Percentiles rank a stretch among this genome's conserved stretches.
phyloP scores from a whole-genome alignment of 352 stramenopile genomes.

The Pythium apleroticum region DNA sequence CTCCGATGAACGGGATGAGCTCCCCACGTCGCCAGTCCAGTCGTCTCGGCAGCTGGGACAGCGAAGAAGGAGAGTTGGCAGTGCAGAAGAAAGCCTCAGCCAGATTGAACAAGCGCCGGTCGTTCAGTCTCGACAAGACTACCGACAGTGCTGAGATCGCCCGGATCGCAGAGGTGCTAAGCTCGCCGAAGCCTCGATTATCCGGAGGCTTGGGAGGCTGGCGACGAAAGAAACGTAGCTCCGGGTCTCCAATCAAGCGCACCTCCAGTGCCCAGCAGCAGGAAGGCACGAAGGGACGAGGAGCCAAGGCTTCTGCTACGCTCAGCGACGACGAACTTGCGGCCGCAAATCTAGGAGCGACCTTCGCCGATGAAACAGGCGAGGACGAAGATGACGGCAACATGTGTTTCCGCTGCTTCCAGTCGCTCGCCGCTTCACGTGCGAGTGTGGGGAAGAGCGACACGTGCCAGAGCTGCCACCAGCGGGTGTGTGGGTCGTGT shows the following conservation, averaged over 20 bases:
- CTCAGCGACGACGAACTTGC: constrained; percentile 20
- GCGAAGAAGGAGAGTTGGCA: constrained; percentile 19
- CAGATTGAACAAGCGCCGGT: constrained; percentile 19
- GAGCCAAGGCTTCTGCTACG: not conserved
- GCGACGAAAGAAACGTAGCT: constrained; percentile 17
- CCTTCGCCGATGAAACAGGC: constrained; percentile 23
- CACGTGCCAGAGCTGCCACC: constrained; percentile 56
- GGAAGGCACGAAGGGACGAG: not conserved
- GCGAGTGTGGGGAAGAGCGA: not conserved
- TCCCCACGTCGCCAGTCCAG: constrained; percentile 18
- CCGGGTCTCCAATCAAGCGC: constrained; percentile 1
- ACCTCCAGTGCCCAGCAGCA: not conserved
- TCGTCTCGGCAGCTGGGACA: constrained; percentile 22
- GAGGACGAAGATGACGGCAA: constrained; percentile 52
- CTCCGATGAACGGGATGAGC: not conserved
- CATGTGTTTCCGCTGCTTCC: constrained; percentile 67
- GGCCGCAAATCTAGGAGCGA: not conserved
- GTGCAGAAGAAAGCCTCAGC: constrained; percentile 9
- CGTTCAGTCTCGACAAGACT: constrained; percentile 23
- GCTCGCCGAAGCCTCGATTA: constrained; percentile 5
- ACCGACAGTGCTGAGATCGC: not conserved
- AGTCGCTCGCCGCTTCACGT: constrained; percentile 17
- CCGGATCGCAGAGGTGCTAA: not conserved
- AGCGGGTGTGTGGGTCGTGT: constrained; percentile 62
- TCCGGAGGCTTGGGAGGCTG: constrained; percentile 14